Conservation (phyloP, 768 basidiomycete species). For the Panellus pusillus region DNA sequence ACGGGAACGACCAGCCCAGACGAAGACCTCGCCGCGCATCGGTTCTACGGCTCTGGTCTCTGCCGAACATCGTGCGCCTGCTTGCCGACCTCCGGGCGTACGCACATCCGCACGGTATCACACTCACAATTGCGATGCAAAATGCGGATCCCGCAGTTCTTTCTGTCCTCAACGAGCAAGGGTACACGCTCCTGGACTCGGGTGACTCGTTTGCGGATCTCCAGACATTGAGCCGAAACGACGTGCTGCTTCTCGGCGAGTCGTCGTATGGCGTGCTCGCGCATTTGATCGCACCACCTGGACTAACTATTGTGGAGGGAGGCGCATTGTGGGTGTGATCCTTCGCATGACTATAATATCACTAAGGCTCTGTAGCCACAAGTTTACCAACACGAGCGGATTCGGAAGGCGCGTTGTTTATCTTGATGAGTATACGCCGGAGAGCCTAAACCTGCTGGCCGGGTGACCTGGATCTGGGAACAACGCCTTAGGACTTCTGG, state of each 20-base stretch:
- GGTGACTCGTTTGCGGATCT: conserved; percentile 8
- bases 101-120: conserved; percentile 6
- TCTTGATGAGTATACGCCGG: conserved; percentile 13
- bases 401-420: conserved; percentile 15
- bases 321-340: conserved; percentile 3
- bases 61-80: conserved; percentile 14
- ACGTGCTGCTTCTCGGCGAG: conserved; percentile 12
- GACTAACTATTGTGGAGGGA: conserved; percentile 13
- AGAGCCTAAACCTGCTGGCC: neutral
- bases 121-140: conserved; percentile 15
- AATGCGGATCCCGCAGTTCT: conserved; percentile 12
- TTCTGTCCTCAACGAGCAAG: conserved; percentile 1
- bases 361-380: conserved; percentile 4
- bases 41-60: conserved; percentile 14
- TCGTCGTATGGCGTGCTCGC: conserved; percentile 14
- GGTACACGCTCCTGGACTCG: conserved; percentile 14
- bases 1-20: conserved; percentile 2
- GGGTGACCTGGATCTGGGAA: no score
- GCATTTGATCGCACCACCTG: conserved; percentile 15
- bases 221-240: conserved; percentile 10
- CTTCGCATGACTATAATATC: neutral
- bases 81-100: conserved; percentile 13
- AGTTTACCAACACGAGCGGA: conserved; percentile 11
- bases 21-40: neutral
- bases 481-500: no score